Conservation (phyloP, 2,329 filamentous ascomycete genomes). For the Eurotiales sp. region DNA sequence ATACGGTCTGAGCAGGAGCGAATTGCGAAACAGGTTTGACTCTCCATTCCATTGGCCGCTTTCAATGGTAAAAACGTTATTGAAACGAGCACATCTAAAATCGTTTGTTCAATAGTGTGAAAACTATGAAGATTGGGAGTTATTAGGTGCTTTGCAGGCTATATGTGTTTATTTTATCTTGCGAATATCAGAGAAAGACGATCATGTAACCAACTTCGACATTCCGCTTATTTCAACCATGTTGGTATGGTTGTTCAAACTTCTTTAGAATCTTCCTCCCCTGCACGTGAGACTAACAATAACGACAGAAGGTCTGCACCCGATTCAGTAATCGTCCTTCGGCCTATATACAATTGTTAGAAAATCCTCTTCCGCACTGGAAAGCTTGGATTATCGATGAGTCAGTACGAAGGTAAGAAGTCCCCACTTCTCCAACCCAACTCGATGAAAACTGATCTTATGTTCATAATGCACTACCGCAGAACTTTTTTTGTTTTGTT, state of each 20-base stretch:
- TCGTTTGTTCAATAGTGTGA: background rate
- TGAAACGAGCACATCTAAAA: background rate
- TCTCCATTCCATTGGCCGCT: too few species aligned
- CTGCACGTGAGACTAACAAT: background rate
- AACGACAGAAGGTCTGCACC: background rate
- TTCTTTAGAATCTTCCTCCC: too few species aligned
- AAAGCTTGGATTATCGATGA: constrained; percentile 5
- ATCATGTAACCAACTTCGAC: background rate
- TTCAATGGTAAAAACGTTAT: background rate
- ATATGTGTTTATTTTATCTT: constrained; percentile 1
- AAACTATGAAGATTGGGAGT: background rate
- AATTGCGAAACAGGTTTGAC: background rate
- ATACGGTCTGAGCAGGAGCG: constrained; percentile 10
- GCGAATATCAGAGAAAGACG: constrained; percentile 1
- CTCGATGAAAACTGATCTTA: too few species aligned
- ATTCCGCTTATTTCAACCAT: constrained; percentile 2
- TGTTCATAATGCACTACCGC: background rate
- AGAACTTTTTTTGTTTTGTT: background rate
- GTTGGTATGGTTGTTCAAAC: background rate
- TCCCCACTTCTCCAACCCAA: background rate
- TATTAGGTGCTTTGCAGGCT: constrained; percentile 2
- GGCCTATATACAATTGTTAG: background rate
- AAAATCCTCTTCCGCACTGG: background rate
- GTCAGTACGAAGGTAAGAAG: constrained; percentile 4
- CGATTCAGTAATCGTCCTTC: background rate